Conservation (phyloP, 2,329 filamentous ascomycete genomes). For the Zalaria obscura region DNA sequence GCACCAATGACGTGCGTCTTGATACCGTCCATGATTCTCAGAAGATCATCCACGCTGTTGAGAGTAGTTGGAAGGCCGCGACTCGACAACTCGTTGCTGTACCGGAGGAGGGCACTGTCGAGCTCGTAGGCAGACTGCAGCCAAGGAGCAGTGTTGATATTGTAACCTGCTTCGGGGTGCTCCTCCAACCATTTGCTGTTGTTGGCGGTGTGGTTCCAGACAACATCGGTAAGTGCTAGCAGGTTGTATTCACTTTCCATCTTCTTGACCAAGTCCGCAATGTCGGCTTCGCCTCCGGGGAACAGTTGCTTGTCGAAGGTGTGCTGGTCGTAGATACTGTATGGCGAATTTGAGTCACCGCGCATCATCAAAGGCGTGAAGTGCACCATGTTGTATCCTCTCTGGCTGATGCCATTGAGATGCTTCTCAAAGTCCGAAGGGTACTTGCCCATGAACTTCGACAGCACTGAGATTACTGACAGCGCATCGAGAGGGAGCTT, state of each 20-base stretch:
- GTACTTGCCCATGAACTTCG: slow-evolving; percentile 95
- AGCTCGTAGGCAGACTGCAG: slow-evolving; percentile 55
- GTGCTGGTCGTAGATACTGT: slow-evolving; percentile 89
- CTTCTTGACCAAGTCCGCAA: slow-evolving; percentile 60
- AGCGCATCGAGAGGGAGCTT: slow-evolving; percentile 73
- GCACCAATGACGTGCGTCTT: slow-evolving; percentile 66
- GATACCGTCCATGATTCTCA: slow-evolving; percentile 69
- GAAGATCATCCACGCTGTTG: slow-evolving; percentile 55
- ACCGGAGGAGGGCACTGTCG: slow-evolving; percentile 58
- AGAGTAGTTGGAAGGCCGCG: slow-evolving; percentile 66
- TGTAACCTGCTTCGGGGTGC: slow-evolving; percentile 93
- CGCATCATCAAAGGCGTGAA: slow-evolving; percentile 88
- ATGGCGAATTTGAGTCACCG: slow-evolving; percentile 86
- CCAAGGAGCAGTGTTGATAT: slow-evolving; percentile 74
- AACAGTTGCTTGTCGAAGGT: slow-evolving; percentile 73
- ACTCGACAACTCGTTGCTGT: slow-evolving; percentile 45
- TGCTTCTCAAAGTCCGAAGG: slow-evolving; percentile 84
- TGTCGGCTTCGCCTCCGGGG: slow-evolving; percentile 69
- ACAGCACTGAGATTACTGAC: slow-evolving; percentile 85
- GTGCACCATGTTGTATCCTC: slow-evolving; percentile 98
- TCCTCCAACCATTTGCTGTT: slow-evolving; percentile 90
- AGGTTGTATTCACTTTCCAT: slow-evolving; percentile 78
- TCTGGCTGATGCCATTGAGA: slow-evolving; percentile 69
- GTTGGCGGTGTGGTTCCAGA: slow-evolving; percentile 94
- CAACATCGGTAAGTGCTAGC: slow-evolving; percentile 84